Percentiles rank a stretch among this genome's conserved stretches.
Evolutionary conservation across 768 basidiomycete genomes (phyloP).

Genomic region (Boletus vinaceobasis): DNA sequence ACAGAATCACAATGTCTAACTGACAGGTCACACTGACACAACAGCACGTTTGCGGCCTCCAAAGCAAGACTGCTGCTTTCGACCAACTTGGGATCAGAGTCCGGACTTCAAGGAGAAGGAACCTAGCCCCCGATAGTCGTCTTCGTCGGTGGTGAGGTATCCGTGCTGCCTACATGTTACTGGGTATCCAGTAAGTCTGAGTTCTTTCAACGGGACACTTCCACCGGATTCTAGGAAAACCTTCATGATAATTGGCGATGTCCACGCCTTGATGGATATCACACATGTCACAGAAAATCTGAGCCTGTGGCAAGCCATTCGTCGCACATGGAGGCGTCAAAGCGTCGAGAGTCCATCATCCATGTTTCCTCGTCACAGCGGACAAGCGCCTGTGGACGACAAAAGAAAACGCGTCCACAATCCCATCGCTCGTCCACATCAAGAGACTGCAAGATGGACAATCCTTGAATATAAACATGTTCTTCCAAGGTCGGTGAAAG

Average conservation of each 20-base stretch:
- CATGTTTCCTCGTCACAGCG: not conserved
- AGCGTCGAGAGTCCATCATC: not conserved
- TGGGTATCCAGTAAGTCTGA: not conserved
- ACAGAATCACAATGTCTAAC: too few relatives aligned
- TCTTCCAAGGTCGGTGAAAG: not conserved
- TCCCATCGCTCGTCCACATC: not conserved
- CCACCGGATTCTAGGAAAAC: too few relatives aligned
- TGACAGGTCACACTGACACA: too few relatives aligned
- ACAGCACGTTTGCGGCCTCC: too few relatives aligned
- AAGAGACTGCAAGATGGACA: not conserved
- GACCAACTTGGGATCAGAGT: too few relatives aligned
- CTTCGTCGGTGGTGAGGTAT: not conserved
- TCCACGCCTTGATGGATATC: not conserved
- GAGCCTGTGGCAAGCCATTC: not conserved
- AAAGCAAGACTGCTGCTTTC: too few relatives aligned
- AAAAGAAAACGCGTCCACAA: not conserved
- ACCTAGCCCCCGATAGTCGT: too few relatives aligned
- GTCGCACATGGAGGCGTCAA: not conserved
- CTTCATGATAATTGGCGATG: not conserved
- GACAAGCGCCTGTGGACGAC: not conserved
- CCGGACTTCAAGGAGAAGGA: too few relatives aligned
- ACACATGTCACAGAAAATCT: not conserved
- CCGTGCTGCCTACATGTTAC: not conserved
- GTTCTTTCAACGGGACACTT: not conserved
- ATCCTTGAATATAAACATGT: slow-evolving; percentile 6